These are phyloP conservation scores for Phytophthora niederhauseri DNA, from an alignment of 352 stramenopile genomes.

Conservation along the genomic window DNA sequence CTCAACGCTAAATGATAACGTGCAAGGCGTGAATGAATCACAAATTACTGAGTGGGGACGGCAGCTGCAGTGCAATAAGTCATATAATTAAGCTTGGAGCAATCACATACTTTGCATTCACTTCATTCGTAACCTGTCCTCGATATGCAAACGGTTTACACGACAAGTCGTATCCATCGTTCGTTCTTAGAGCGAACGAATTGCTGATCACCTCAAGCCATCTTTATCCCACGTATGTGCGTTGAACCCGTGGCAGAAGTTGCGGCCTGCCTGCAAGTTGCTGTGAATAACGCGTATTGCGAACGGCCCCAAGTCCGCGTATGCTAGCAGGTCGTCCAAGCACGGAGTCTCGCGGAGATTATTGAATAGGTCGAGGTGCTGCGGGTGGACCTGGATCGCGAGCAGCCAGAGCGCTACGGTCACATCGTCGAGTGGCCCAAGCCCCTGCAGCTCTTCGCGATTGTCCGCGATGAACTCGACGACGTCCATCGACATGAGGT, in stretches of 20 bases:
- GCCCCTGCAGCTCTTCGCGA: constrained; percentile 36
- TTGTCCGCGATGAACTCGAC: constrained; percentile 59
- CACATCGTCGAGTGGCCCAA: constrained; percentile 65
- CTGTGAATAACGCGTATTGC: constrained; percentile 57
- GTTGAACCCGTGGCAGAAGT: constrained; percentile 54
- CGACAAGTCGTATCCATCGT: no score
- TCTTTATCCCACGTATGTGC: constrained; percentile 41
- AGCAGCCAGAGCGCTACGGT: constrained; percentile 69
- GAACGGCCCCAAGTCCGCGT: constrained; percentile 48
- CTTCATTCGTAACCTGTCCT: no score
- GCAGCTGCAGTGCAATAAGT: not conserved
- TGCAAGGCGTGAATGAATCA: not conserved
- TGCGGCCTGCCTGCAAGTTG: constrained; percentile 34
- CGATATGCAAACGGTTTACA: no score
- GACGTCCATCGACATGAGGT: constrained; percentile 59
- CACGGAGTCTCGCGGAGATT: constrained; percentile 55
- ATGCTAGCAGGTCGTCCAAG: constrained; percentile 42
- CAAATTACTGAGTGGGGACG: not conserved
- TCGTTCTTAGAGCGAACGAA: not conserved
- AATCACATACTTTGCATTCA: no score
- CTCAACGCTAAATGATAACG: not conserved
- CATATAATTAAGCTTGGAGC: not conserved
- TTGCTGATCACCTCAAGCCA: not conserved
- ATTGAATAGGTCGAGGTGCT: constrained; percentile 45
- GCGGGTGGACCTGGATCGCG: constrained; percentile 56